phyloP scores from a whole-genome alignment of 306 rosid genomes.

The Prunus persica region Prunus_persica_NCBIv2 NC_034011.1:6071501-6072000 shows the following conservation, averaged over 20 bases:
- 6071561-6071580: slow-evolving; percentile 48
- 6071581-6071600: slow-evolving; percentile 52
- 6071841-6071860: background rate
- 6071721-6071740: slow-evolving; percentile 22
- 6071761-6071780: slow-evolving; percentile 17
- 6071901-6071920: background rate
- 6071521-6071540: slow-evolving; percentile 76
- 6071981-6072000: too few species aligned
- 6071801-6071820: slow-evolving; percentile 53
- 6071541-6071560: slow-evolving; percentile 96
- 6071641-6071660: slow-evolving; percentile 23
- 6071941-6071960: background rate
- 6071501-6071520: slow-evolving; percentile 56
- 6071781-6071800: slow-evolving; percentile 40
- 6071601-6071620: slow-evolving; percentile 88
- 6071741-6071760: slow-evolving; percentile 2
- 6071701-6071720: background rate
- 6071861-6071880: background rate
- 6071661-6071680: slow-evolving; percentile 7
- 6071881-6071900: background rate
- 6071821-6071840: slow-evolving; percentile 7
- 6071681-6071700: slow-evolving; percentile 8
- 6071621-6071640: slow-evolving; percentile 32
- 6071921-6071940: background rate
- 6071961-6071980: background rate